phyloP scores from a whole-genome alignment of 108 stramenopile genomes.

The Skeletonema potamos region DNA sequence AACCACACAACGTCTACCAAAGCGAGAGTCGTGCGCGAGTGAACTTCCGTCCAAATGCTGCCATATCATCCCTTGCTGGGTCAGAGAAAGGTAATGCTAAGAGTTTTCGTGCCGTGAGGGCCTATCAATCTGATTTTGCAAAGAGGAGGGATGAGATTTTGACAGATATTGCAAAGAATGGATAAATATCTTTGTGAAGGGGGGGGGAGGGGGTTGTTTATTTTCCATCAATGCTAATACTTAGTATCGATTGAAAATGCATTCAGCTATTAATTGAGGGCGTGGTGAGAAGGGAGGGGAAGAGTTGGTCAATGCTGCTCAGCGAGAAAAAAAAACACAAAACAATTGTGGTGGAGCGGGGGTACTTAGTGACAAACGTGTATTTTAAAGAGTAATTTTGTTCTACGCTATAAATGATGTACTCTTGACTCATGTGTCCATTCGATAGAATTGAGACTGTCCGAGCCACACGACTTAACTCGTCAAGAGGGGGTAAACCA shows the following conservation, averaged over 20 bases:
- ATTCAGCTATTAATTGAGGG: no score
- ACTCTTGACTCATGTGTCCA: not conserved
- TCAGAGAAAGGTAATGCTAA: constrained; percentile 48
- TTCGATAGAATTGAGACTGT: not conserved
- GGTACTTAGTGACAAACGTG: not conserved
- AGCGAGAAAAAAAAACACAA: not conserved
- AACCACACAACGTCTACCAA: constrained; percentile 46
- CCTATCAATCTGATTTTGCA: constrained; percentile 55
- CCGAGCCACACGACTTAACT: no score
- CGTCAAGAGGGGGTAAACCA: no score
- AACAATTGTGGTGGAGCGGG: not conserved
- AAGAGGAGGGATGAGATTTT: constrained; percentile 61
- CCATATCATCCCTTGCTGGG: constrained; percentile 62
- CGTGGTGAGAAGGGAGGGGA: not conserved
- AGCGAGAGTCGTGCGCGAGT: constrained; percentile 34
- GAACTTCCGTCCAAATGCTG: constrained; percentile 53
- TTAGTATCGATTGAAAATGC: not conserved
- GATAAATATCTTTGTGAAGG: constrained; percentile 10
- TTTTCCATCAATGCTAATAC: not conserved
- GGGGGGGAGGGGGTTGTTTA: not conserved
- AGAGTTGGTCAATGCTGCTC: not conserved
- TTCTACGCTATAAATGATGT: not conserved
- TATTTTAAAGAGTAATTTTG: not conserved
- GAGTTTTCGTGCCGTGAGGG: constrained; percentile 53
- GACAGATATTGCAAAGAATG: constrained; percentile 46